Base-by-base conservation (phyloP, 1,284 basidiomycete species). In the Sporisorium iseilematis-ciliati region DNA sequence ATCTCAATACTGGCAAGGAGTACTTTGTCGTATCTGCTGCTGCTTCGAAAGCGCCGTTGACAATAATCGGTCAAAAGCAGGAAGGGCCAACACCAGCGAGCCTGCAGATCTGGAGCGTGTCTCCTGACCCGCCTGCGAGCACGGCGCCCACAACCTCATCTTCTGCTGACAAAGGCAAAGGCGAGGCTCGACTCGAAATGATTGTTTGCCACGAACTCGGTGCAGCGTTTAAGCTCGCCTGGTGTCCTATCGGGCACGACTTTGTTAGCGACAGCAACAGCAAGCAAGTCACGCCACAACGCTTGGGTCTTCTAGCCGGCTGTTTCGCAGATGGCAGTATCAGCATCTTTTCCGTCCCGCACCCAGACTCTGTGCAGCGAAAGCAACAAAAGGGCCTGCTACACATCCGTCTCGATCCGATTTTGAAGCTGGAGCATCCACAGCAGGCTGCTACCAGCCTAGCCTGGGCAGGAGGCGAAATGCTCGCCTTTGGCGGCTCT, bases 51-150 rank as follows among this genome's bases (percentile, higher is more conserved):
- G 43, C 58, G 18, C 74, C 77, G 4, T 8, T 45, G 26, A 77
- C 75, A 6, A 43, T 59, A 23, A 51, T 79, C 4, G 74, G 70
- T 12, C 48, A 60, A 29, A 71, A 57, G 20, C 54, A 46, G n/a
- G 4, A 26, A 5, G 12, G 56, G 0, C 61, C 62, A 3, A 25
- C 33, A 11, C 54, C 58, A 7, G 75, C 57, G 3, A 62, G 52
- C n/a, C 31, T 79, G 48, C 77, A 79, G 62, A 60, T 79, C 11
- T 79, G 77, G 77, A 77, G 75, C 31, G 59, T 79, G 0, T 48
- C 73, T 18, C 75, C 71, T 4, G 63, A 77, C 38, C 25, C 53
- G 2, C 23, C 16, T 35, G 29, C 20, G 1, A 14, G 16, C 20
- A 29, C 5, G 29, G 1, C 25, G 38, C 26, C 31, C 2, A 10